Evolutionary conservation across 805 yeast genomes (phyloP).

Genomic region (Lachancea meyersii): DNA sequence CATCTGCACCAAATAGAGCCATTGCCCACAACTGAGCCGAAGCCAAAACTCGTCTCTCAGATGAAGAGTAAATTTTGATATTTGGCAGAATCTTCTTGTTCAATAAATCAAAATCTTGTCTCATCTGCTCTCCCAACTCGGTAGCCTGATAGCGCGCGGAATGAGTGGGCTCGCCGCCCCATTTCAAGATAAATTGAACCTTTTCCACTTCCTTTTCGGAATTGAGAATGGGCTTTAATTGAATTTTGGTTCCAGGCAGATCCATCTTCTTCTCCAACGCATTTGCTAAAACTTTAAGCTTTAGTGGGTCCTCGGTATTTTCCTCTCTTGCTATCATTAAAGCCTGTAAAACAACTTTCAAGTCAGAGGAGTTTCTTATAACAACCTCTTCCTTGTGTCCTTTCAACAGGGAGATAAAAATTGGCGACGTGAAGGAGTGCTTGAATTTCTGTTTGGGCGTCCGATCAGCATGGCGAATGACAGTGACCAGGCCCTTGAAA

Average conservation of each 20-base stretch:
- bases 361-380: constrained; percentile 80
- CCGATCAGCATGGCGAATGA: constrained; percentile 95
- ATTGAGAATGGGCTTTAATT: constrained; percentile 79
- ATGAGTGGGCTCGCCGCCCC: constrained; percentile 99
- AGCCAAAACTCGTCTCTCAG: constrained; percentile 90
- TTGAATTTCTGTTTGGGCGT: constrained; percentile 98
- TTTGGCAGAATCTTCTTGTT: constrained; percentile 80
- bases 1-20: constrained; percentile 66
- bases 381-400: constrained; percentile 96
- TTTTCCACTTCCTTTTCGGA: constrained; percentile 74
- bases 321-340: constrained; percentile 75
- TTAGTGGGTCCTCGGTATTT: constrained; percentile 71
- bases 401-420: constrained; percentile 78
- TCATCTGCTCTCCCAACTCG: constrained; percentile 91
- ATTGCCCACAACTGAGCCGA: constrained; percentile 84
- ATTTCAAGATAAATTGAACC: constrained; percentile 89
- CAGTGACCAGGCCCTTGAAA: constrained; percentile 85
- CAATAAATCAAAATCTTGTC: constrained; percentile 83
- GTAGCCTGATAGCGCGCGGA: constrained; percentile 91
- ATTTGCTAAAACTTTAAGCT: constrained; percentile 65
- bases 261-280: constrained; percentile 85
- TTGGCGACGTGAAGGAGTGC: constrained; percentile 83
- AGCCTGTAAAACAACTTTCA: constrained; percentile 78
- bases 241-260: constrained; percentile 95
- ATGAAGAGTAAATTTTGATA: constrained; percentile 80